Evolutionary conservation across 179 eudicot species (phyloP).

Genomic region (Heliamphora pulchella): DNA sequence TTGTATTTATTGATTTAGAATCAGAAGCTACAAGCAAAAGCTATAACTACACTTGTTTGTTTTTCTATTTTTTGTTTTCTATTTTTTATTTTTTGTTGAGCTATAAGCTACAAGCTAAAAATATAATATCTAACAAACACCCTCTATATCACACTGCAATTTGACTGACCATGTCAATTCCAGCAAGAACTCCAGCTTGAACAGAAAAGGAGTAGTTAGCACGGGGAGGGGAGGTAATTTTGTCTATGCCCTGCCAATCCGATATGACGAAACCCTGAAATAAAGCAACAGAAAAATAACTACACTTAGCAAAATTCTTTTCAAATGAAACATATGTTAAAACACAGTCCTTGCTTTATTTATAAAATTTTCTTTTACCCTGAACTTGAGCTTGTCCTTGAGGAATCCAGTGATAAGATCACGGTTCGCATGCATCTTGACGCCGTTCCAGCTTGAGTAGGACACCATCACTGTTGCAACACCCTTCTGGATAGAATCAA

Average conservation of each 20-base stretch:
- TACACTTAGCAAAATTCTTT: not conserved
- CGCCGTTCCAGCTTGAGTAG: slow-evolving; percentile 69
- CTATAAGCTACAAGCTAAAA: too few species aligned
- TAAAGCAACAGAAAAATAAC: not conserved
- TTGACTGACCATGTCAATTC: slow-evolving; percentile 53
- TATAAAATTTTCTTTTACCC: slow-evolving; percentile 26
- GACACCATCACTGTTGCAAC: slow-evolving; percentile 68
- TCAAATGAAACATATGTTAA: not conserved
- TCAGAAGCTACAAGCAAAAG: too few species aligned
- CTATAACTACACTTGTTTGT: too few species aligned
- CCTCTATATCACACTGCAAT: not conserved
- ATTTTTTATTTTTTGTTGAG: too few species aligned
- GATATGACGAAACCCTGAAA: slow-evolving; percentile 65
- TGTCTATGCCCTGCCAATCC: slow-evolving; percentile 57
- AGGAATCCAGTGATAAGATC: slow-evolving; percentile 51
- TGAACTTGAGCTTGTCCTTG: slow-evolving; percentile 51
- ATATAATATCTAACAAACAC: too few species aligned
- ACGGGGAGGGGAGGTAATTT: slow-evolving; percentile 54
- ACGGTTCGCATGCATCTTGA: slow-evolving; percentile 59
- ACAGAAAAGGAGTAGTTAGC: slow-evolving; percentile 56
- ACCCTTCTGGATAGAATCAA: slow-evolving; percentile 46
- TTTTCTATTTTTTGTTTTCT: too few species aligned
- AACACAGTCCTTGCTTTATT: not conserved
- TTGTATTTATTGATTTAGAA: too few species aligned
- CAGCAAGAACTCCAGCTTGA: slow-evolving; percentile 47